Base-by-base conservation (phyloP, 2,329 filamentous ascomycete species). In the Hypocreales sp. region DNA sequence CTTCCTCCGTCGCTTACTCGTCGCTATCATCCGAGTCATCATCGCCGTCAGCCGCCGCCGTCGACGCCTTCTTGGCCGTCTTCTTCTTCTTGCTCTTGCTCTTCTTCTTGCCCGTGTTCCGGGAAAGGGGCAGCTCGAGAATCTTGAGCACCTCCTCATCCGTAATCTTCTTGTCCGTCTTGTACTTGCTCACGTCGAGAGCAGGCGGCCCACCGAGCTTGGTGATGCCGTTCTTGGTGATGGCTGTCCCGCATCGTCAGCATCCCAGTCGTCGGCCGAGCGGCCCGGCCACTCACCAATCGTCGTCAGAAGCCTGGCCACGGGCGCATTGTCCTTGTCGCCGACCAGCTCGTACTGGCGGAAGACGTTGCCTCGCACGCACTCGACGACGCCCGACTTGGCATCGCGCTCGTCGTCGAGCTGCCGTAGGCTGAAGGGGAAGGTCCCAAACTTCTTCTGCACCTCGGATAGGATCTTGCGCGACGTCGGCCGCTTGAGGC, bases 351-450 rank as follows among this genome's bases (percentile, higher is more conserved):
- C 90, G 55, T 98, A 98, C 59, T 92, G 82, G 44, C 90, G 77
- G 56, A 98, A 73, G 31, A 95, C 82, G 47, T 84, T 84, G 46
- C 78, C 75, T 45, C 90, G 80, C 31, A 95, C 87, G 56, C 87
- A 94, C 62, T 98, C 90, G 32, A 95, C 79, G 32, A 95, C 79
- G 48, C 90, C 90, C 30, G 59, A 90, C 79, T 79, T 95, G 80
- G 83, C 90, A 39, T 86, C 76, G 48, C 87, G 79, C 70, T 98
- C 90, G 46, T 95, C 87, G 37, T 94, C 87, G 36, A 98, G 72
- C 63, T 98, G 90, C 49, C 90, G 73, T 63, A 95, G 67, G 59
- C 82, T 92, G 72, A 98, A 98, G 44, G 90, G 90, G 69, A 98
- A 98, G 36, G 73, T 83, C 39, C 87, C 86, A 49, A 95, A 98